Evolutionary conservation across 176 grass and related monocot species (phyloP).

Genomic region (Aegilops tauschii): DNA sequence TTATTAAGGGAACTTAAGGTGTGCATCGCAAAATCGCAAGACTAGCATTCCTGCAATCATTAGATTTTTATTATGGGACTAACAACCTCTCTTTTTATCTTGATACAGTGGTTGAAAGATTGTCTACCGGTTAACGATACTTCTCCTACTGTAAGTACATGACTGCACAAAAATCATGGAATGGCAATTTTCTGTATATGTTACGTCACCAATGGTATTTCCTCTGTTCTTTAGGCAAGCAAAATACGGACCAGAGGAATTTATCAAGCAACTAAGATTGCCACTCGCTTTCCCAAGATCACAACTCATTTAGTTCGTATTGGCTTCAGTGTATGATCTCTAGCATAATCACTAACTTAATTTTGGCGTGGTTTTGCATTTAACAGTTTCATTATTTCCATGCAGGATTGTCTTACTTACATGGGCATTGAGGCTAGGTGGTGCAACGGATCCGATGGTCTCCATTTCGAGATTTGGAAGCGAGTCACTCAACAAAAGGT

Average conservation of each 20-base stretch:
- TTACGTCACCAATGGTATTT: background rate
- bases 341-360: background rate
- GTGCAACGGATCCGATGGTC: background rate
- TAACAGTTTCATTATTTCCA: slow-evolving; percentile 1
- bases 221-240: slow-evolving; percentile 1
- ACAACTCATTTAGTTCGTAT: background rate
- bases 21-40: background rate
- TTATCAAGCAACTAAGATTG: slow-evolving; percentile 32
- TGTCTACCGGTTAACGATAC: background rate
- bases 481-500: slow-evolving; percentile 19
- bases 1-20: slow-evolving; percentile 21
- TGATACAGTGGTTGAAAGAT: slow-evolving; percentile 27
- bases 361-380: background rate
- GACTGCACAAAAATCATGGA: background rate
- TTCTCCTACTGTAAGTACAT: slow-evolving; percentile 27
- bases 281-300: slow-evolving; percentile 14
- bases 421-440: background rate
- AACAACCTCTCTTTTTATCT: background rate
- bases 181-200: background rate
- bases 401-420: background rate
- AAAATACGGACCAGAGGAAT: slow-evolving; percentile 14
- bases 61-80: background rate
- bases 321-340: slow-evolving; percentile 2
- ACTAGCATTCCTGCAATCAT: background rate
- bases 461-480: slow-evolving; percentile 24